Evolutionary conservation across 129 eudicot genomes (phyloP), one percentile per base, ranked within the genome.

Genomic region (Helianthus tuberosus): DNA sequence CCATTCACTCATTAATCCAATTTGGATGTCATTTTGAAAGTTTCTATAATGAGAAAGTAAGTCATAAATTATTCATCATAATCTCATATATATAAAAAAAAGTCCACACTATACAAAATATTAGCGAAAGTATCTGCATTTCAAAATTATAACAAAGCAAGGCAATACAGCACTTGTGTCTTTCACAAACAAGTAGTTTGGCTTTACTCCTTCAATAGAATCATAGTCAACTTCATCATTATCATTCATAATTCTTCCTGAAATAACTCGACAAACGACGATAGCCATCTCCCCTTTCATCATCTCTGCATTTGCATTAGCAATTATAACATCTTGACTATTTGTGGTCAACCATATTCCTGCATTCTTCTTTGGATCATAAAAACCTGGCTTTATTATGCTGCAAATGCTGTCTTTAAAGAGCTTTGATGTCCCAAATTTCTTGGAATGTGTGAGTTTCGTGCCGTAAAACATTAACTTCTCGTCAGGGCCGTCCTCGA

Each of bases 121-220:
- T 71, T 44, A 52, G 67, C 67, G 7, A 10, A 46, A 29, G 29
- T 79, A 53, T 41, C 43, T 72, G 46, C 65, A 86, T 36, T 80
- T 73, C 54, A 86, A 64, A 25, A 79, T 68, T 63, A 87, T 51
- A 15, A 75, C 75, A 73, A 87, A 86, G 51, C 91, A 84, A 50
- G 86, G 84, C 25, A 87, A 72, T 32, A 87, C 84, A 51, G 86
- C 86, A 60, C 75, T 75, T 8, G 88, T 71, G 38, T 84, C 75
- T 50, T 38, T 76, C 38, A 84, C 82, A 74, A 84, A 78, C 71
- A 84, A 59, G 59, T 75, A 46, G 55, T 81, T 70, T 0, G 83
- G 61, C 48, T 75, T 78, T 6, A 70, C 77, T 38, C 44, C 60
- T 11, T 39, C 38, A 11, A 78, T 27, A 15, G 89, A 87, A 68